Conservation (phyloP, 768 basidiomycete genomes). For the Chlorophyllum brunneum region DNA sequence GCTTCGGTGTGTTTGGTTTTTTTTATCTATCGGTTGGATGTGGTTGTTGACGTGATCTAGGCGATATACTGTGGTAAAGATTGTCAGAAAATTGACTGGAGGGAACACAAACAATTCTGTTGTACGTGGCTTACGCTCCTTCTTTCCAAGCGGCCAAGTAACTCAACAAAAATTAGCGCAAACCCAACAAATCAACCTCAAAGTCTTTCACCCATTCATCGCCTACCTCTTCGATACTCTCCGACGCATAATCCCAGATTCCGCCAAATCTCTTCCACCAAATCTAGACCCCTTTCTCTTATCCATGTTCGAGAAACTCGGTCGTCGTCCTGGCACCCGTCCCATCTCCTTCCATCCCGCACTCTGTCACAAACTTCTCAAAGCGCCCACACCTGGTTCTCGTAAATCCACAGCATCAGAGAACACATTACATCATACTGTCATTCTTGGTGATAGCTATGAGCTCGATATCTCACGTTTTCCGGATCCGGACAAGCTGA, state of each 20-base stretch:
- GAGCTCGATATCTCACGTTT: background rate
- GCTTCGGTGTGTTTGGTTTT: slow-evolving; percentile 8
- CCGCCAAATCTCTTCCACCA: background rate
- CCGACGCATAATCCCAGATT: background rate
- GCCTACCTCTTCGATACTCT: slow-evolving; percentile 12
- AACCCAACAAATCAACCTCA: slow-evolving; percentile 14
- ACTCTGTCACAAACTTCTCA: slow-evolving; percentile 12
- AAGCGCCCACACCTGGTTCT: slow-evolving; percentile 8
- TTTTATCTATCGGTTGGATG: background rate
- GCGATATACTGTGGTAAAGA: slow-evolving; percentile 13
- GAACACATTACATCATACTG: background rate
- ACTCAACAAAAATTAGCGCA: slow-evolving; percentile 6
- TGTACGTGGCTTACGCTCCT: background rate
- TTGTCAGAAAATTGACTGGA: slow-evolving; percentile 16
- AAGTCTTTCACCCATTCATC: slow-evolving; percentile 15
- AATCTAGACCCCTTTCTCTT: background rate
- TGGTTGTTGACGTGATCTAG: background rate
- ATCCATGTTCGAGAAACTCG: background rate
- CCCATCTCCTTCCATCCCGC: slow-evolving; percentile 11
- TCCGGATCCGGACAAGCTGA: background rate
- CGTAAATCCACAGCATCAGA: background rate
- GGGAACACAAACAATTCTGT: slow-evolving; percentile 12
- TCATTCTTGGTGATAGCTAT: background rate
- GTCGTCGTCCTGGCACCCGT: background rate
- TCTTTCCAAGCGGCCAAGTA: background rate